Evolutionary conservation across 2,329 filamentous ascomycete species (phyloP).

Genomic region (Colletotrichum karsti): DNA sequence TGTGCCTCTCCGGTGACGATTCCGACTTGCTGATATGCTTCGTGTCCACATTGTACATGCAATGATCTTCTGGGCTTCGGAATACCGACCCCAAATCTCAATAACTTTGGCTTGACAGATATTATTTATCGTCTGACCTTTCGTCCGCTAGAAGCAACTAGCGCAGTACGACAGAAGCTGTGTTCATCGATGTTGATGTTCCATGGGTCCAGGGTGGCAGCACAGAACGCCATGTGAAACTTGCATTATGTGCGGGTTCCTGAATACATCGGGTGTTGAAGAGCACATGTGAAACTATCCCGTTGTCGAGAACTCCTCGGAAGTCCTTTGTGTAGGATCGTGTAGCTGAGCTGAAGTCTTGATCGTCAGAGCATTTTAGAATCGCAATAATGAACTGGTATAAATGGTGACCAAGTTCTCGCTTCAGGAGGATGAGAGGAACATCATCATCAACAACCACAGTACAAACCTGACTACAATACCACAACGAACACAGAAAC

Average conservation of each 20-base stretch:
- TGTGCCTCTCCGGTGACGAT: not conserved
- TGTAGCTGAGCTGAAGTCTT: not conserved
- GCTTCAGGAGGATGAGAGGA: accelerated
- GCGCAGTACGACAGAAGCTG: not conserved
- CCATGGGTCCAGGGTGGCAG: not conserved
- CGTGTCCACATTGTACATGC: not conserved
- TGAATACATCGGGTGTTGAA: not conserved
- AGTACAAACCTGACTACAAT: too few relatives aligned
- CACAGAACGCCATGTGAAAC: not conserved
- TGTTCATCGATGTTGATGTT: not conserved
- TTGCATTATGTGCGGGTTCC: not conserved
- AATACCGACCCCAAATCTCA: too few relatives aligned
- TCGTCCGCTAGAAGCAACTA: not conserved
- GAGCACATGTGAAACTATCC: constrained; percentile 11
- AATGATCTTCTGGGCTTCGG: too few relatives aligned
- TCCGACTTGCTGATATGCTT: not conserved
- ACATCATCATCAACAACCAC: not conserved
- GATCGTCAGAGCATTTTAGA: not conserved
- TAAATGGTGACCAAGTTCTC: not conserved
- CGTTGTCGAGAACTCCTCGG: not conserved
- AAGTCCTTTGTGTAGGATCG: too few relatives aligned
- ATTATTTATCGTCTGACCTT: not conserved
- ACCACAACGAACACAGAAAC: too few relatives aligned
- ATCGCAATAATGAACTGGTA: not conserved
- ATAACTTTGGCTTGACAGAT: not conserved